phyloP scores from a whole-genome alignment of 768 basidiomycete genomes.

The Tricholoma saponaceum region DNA sequence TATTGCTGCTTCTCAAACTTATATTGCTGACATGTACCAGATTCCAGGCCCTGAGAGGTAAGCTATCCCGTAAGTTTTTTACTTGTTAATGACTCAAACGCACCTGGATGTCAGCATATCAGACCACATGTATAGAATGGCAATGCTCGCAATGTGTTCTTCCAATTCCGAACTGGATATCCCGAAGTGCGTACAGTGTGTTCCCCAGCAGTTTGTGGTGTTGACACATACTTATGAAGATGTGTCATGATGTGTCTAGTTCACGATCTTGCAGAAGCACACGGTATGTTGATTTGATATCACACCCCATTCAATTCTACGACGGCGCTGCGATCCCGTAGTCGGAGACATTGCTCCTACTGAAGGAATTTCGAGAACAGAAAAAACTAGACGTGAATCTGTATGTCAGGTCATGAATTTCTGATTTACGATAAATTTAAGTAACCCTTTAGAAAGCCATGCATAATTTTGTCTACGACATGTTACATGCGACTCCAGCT shows the following conservation, averaged over 20 bases:
- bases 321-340: slow-evolving; percentile 23
- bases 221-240: slow-evolving; percentile 29
- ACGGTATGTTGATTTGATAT: slow-evolving; percentile 42
- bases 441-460: slow-evolving; percentile 66
- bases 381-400: slow-evolving; percentile 75
- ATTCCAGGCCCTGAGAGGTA: slow-evolving; percentile 84
- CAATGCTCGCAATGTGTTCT: slow-evolving; percentile 85
- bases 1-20: neutral
- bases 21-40: slow-evolving; percentile 32
- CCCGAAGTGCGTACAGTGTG: slow-evolving; percentile 49
- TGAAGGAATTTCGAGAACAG: slow-evolving; percentile 78
- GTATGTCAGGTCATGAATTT: slow-evolving; percentile 30
- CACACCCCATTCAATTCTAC: neutral
- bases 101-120: slow-evolving; percentile 59
- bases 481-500: slow-evolving; percentile 75
- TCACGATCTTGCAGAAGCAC: slow-evolving; percentile 95
- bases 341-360: slow-evolving; percentile 94
- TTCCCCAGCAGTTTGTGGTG: too few species aligned
- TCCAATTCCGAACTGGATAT: slow-evolving; percentile 71
- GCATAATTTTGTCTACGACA: slow-evolving; percentile 82
- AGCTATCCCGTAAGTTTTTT: neutral
- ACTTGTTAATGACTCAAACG: neutral
- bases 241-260: slow-evolving; percentile 89
- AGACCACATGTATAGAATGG: slow-evolving; percentile 98
- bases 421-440: neutral